Conservation (phyloP, 768 basidiomycete genomes). For the Lyophyllum shimeji region DNA sequence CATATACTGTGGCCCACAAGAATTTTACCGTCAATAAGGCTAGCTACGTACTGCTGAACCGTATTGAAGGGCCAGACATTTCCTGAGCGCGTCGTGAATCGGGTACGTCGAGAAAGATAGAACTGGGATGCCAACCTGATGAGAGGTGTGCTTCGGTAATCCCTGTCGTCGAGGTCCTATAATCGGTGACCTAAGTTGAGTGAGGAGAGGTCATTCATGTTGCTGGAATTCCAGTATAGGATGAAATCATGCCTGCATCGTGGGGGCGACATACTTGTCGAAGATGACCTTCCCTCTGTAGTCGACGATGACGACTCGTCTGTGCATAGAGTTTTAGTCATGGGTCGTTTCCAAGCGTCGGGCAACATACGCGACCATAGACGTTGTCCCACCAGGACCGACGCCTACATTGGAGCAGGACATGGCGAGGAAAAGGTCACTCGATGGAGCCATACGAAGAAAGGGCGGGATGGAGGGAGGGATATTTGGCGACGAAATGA, state of each 20-base stretch:
- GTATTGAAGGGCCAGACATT: conserved; percentile 54
- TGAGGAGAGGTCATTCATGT: not conserved
- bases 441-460: conserved; percentile 33
- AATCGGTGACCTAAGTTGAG: conserved; percentile 60
- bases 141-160: conserved; percentile 40
- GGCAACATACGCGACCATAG: conserved; percentile 73
- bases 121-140: conserved; percentile 30
- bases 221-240: not conserved
- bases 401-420: conserved; percentile 75
- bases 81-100: conserved; percentile 28
- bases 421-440: conserved; percentile 54
- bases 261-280: conserved; percentile 68
- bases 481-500: conserved; percentile 2
- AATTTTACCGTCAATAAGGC: conserved; percentile 66
- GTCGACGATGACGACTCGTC: conserved; percentile 52
- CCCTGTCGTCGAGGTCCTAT: conserved; percentile 65
- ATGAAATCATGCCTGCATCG: conserved; percentile 34
- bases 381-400: conserved; percentile 77
- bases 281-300: conserved; percentile 58
- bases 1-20: conserved; percentile 78
- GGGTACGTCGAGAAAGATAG: not conserved
- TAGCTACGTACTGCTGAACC: conserved; percentile 69
- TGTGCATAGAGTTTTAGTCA: conserved; percentile 17
- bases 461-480: conserved; percentile 9
- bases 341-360: not conserved